These are phyloP conservation scores for Eucalyptus rudis DNA, from an alignment of 345 rosid species.

Conservation along the genomic window DNA sequence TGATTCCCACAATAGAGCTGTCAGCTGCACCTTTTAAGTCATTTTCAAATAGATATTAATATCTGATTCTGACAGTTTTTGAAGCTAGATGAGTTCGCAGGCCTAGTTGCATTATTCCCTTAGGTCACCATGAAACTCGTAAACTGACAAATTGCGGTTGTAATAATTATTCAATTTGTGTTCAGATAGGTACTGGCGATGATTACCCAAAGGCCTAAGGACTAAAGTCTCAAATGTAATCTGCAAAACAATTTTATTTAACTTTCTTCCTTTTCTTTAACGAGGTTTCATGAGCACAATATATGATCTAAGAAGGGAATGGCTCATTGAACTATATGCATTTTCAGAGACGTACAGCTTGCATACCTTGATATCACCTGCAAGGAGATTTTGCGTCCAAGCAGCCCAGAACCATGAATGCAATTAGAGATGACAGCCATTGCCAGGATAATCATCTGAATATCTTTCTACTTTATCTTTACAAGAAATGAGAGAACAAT, in stretches of 20 bases:
- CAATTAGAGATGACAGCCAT: constrained; percentile 27
- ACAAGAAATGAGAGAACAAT: constrained; percentile 4
- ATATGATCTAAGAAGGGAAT: not conserved
- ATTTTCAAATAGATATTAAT: not conserved
- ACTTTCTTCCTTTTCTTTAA: not conserved
- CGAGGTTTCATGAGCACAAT: not conserved
- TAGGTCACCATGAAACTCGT: not conserved
- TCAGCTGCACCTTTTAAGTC: not conserved
- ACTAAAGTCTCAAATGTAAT: not conserved
- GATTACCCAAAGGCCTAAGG: not conserved
- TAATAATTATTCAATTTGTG: not conserved
- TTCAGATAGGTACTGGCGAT: not conserved
- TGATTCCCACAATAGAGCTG: not conserved
- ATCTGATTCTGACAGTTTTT: not conserved
- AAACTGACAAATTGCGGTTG: not conserved
- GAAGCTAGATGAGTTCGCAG: not conserved
- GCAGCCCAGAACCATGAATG: constrained; percentile 19
- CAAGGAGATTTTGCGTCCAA: constrained; percentile 19
- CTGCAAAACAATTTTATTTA: not conserved
- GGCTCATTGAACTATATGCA: not conserved
- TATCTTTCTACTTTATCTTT: constrained; percentile 20
- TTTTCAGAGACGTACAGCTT: not conserved
- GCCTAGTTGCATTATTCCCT: not conserved
- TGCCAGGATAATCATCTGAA: constrained; percentile 32
- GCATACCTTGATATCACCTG: constrained; percentile 77